These are phyloP conservation scores for Aspergillus panamensis DNA, from an alignment of 495 filamentous ascomycete species.

Conservation along the genomic window DNA sequence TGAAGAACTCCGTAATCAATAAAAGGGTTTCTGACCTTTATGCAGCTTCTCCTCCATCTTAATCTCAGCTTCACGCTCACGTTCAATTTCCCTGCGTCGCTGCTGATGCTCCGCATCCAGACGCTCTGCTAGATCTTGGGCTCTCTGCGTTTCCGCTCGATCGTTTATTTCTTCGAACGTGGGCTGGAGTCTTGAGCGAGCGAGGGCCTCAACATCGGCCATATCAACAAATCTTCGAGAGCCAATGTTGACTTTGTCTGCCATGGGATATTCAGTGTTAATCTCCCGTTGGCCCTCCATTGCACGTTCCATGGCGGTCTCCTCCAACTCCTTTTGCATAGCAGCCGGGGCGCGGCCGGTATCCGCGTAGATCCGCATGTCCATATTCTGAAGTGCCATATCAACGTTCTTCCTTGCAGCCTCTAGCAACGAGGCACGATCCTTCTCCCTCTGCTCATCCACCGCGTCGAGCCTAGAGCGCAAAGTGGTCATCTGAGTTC, in stretches of 20 bases:
- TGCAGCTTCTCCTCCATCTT: constrained; percentile 48
- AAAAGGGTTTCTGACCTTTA: constrained; percentile 40
- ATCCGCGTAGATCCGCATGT: constrained; percentile 70
- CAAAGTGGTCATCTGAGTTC: constrained; percentile 76
- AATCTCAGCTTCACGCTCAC: constrained; percentile 54
- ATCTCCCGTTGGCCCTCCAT: constrained; percentile 59
- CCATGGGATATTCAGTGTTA: constrained; percentile 51
- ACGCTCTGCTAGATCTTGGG: constrained; percentile 54
- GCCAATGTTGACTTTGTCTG: constrained; percentile 74
- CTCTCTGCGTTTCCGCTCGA: constrained; percentile 63
- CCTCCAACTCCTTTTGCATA: constrained; percentile 72
- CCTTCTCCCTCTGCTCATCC: constrained; percentile 69
- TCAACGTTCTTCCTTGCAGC: constrained; percentile 82
- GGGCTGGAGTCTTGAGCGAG: constrained; percentile 75
- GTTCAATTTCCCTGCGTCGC: constrained; percentile 41
- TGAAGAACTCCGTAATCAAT: neutral
- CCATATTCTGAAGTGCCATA: constrained; percentile 70
- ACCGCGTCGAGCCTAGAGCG: constrained; percentile 63
- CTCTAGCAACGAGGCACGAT: constrained; percentile 70
- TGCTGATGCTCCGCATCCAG: constrained; percentile 52
- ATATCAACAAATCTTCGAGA: constrained; percentile 75
- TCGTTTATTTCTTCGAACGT: constrained; percentile 86
- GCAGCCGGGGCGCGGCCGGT: constrained; percentile 72
- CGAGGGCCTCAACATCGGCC: constrained; percentile 76
- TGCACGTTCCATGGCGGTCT: constrained; percentile 64